Conservation (phyloP, 75 land plant species). For the Sequoiadendron giganteum region DNA sequence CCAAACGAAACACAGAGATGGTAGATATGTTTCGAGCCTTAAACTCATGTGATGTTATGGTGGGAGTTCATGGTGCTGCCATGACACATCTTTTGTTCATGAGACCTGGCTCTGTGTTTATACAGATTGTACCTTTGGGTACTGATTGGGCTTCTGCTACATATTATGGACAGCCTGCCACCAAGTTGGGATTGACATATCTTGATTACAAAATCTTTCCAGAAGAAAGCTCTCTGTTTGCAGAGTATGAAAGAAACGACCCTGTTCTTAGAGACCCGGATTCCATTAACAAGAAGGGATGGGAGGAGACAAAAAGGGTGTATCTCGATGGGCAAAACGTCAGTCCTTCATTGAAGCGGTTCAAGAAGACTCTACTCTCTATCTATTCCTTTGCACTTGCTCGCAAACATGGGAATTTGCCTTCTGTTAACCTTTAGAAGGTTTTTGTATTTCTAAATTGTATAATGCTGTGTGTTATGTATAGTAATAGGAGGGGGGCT, state of each 20-base stretch:
- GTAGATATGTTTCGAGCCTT: constrained; percentile 19
- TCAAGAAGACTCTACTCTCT: constrained; percentile 1
- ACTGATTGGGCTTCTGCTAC: constrained; percentile 47
- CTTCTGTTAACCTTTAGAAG: too few relatives aligned
- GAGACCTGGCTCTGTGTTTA: constrained; percentile 37
- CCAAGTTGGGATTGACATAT: constrained; percentile 35
- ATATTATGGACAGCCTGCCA: constrained; percentile 44
- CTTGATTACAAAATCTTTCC: constrained; percentile 28
- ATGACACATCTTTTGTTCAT: constrained; percentile 52
- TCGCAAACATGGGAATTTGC: neutral
- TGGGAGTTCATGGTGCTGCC: constrained; percentile 16
- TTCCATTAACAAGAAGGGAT: constrained; percentile 27
- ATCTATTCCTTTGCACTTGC: neutral
- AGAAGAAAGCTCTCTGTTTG: constrained; percentile 41
- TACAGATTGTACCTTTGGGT: constrained; percentile 47
- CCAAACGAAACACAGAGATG: constrained; percentile 23
- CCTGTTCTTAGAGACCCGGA: constrained; percentile 33
- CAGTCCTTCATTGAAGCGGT: constrained; percentile 13
- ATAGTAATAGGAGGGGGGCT: too few relatives aligned
- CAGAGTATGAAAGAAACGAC: constrained; percentile 20
- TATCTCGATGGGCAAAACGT: constrained; percentile 48
- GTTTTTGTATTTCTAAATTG: too few relatives aligned
- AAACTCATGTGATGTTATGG: constrained; percentile 24
- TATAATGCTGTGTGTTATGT: too few relatives aligned
- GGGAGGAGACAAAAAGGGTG: constrained; percentile 38